Evolutionary conservation across 805 yeast genomes (phyloP).

Genomic region (Pichia paraexigua): DNA sequence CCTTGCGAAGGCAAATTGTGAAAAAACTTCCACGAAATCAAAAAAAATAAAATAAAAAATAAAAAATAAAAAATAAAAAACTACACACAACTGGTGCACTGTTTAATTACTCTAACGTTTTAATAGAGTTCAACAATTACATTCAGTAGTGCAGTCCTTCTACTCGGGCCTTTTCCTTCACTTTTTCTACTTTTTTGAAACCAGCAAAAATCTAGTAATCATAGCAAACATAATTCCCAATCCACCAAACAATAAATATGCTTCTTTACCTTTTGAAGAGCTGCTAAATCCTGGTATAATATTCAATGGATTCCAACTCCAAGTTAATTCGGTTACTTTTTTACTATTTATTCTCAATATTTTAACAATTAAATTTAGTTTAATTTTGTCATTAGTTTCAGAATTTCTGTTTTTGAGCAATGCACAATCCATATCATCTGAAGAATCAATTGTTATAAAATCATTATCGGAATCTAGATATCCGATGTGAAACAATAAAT

Average conservation of each 20-base stretch:
- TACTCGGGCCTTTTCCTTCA: no score
- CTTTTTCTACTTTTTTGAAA: background rate
- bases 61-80: no score
- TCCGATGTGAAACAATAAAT: constrained; percentile 22
- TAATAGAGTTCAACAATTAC: no score
- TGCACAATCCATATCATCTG: constrained; percentile 28
- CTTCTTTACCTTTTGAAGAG: background rate
- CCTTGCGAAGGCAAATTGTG: background rate
- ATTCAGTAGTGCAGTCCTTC: no score
- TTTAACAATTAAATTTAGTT: constrained; percentile 7
- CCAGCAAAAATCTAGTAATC: background rate
- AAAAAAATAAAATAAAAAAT: no score
- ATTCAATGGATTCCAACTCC: background rate
- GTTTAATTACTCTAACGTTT: no score
- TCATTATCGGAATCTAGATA: constrained; percentile 35
- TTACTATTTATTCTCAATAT: no score
- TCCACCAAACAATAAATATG: background rate
- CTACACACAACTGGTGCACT: no score
- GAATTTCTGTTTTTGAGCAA: constrained; percentile 10
- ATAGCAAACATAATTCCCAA: background rate
- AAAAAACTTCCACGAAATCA: background rate
- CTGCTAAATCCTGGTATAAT: background rate
- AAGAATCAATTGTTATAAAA: constrained; percentile 26
- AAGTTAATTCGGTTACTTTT: background rate
- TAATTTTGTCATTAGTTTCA: background rate